Conservation (phyloP, 495 filamentous ascomycete species). For the Neurospora sp. region DNA sequence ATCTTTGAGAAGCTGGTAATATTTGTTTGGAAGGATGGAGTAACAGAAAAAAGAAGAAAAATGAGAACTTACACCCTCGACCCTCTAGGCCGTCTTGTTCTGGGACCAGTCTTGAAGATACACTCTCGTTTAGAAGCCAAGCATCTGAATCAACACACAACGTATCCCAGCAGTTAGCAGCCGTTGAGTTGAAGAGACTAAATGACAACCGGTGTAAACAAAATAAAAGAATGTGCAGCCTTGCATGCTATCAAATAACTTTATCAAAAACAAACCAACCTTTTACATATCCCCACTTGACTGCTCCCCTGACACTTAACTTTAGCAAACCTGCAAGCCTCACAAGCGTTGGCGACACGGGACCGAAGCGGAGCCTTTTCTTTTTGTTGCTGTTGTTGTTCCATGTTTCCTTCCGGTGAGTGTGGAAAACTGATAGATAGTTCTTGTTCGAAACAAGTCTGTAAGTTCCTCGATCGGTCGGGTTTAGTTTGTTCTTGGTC, state of each 20-base stretch:
- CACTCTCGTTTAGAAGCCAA: constrained; percentile 39
- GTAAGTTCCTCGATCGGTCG: not conserved
- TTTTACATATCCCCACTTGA: constrained; percentile 34
- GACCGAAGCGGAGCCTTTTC: constrained; percentile 4
- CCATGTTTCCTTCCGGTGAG: not conserved
- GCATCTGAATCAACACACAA: constrained; percentile 21
- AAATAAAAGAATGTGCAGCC: not conserved
- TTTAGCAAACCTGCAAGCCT: constrained; percentile 37
- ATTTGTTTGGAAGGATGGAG: not conserved
- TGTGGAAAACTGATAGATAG: not conserved
- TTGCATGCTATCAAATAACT: not conserved
- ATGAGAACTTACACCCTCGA: constrained; percentile 22
- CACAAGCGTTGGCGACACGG: constrained; percentile 34
- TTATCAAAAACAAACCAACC: constrained; percentile 17
- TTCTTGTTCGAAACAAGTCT: not conserved
- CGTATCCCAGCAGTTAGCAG: not conserved
- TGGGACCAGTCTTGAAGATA: constrained; percentile 35
- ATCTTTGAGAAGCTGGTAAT: not conserved
- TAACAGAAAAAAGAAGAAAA: not conserved
- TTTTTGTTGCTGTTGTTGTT: not conserved
- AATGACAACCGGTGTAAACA: not conserved
- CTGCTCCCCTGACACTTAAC: constrained; percentile 33
- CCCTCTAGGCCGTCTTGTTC: constrained; percentile 28
- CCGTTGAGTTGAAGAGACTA: not conserved
- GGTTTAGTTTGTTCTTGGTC: not conserved